Percentiles rank a stretch among this genome's conserved stretches.
These are phyloP conservation scores for Diaporthe australafricana DNA, from an alignment of 2,329 filamentous ascomycete species.

Conservation along the genomic window DNA sequence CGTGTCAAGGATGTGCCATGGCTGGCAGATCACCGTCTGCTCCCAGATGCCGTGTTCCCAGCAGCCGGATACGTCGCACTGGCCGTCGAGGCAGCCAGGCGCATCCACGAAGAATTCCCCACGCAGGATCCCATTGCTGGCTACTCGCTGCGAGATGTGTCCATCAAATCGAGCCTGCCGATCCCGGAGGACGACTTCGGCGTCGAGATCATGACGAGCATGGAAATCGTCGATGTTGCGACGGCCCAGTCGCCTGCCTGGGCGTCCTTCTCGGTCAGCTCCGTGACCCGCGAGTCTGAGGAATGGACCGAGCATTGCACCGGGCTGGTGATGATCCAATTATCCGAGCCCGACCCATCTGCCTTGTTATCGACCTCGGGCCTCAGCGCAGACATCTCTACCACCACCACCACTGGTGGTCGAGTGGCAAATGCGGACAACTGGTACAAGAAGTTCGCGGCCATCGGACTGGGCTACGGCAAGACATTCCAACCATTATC, in stretches of 20 bases:
- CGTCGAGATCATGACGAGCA: not conserved
- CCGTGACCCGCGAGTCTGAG: not conserved
- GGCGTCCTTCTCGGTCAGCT: not conserved
- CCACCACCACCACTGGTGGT: too few relatives aligned
- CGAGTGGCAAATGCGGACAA: too few relatives aligned
- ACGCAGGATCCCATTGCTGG: too few relatives aligned
- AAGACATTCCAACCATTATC: not conserved
- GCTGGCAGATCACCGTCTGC: slow-evolving; percentile 39
- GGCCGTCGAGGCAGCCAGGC: slow-evolving; percentile 39
- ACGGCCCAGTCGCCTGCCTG: not conserved
- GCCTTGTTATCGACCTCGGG: too few relatives aligned
- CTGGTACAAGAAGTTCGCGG: not conserved
- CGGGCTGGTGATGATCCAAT: not conserved
- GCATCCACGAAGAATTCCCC: not conserved
- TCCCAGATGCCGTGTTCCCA: slow-evolving; percentile 38
- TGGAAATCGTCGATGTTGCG: not conserved
- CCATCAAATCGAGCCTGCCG: not conserved
- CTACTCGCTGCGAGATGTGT: not conserved
- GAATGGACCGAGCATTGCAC: not conserved
- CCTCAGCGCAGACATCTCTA: too few relatives aligned
- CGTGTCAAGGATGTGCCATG: not conserved
- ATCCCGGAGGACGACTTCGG: not conserved
- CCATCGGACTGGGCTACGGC: too few relatives aligned
- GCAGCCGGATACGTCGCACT: slow-evolving; percentile 38
- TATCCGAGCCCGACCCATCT: not conserved